phyloP scores from a whole-genome alignment of 192 early-diverging fungal species.

The Allomyces javanicus region DNA sequence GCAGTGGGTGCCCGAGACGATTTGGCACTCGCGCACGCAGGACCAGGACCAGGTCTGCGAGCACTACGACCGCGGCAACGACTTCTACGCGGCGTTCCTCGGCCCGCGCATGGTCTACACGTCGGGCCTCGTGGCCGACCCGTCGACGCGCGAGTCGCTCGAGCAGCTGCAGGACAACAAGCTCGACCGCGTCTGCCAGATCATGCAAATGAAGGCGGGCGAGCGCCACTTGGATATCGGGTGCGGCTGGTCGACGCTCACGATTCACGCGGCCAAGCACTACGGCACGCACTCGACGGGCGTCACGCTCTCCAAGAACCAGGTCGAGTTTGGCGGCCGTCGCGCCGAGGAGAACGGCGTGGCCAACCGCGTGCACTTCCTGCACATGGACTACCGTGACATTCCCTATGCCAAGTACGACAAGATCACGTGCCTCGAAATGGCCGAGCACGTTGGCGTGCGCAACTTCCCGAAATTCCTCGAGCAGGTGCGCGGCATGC shows the following conservation, averaged over 20 bases:
- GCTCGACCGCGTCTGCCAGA: conserved; percentile 68
- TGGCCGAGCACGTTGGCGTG: conserved; percentile 98
- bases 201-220: conserved; percentile 56
- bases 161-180: conserved; percentile 96
- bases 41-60: conserved; percentile 95
- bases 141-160: conserved; percentile 53
- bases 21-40: conserved; percentile 93
- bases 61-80: conserved; percentile 96
- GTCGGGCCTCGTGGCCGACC: conserved; percentile 71
- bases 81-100: conserved; percentile 88
- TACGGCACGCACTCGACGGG: conserved; percentile 76
- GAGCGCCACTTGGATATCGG: conserved; percentile 92
- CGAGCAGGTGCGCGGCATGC: conserved; percentile 74
- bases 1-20: conserved; percentile 92
- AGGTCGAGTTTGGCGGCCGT: conserved; percentile 69
- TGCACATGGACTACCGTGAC: conserved; percentile 97
- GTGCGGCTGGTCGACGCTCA: conserved; percentile 92
- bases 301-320: conserved; percentile 82
- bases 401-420: conserved; percentile 79
- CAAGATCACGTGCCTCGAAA: conserved; percentile 95
- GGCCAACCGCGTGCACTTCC: conserved; percentile 48
- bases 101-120: conserved; percentile 94
- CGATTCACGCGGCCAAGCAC: conserved; percentile 72
- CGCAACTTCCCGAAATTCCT: conserved; percentile 78
- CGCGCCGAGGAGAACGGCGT: conserved; percentile 69